phyloP scores from a whole-genome alignment of 352 stramenopile genomes.

The Phytophthora pseudosyringae region DNA sequence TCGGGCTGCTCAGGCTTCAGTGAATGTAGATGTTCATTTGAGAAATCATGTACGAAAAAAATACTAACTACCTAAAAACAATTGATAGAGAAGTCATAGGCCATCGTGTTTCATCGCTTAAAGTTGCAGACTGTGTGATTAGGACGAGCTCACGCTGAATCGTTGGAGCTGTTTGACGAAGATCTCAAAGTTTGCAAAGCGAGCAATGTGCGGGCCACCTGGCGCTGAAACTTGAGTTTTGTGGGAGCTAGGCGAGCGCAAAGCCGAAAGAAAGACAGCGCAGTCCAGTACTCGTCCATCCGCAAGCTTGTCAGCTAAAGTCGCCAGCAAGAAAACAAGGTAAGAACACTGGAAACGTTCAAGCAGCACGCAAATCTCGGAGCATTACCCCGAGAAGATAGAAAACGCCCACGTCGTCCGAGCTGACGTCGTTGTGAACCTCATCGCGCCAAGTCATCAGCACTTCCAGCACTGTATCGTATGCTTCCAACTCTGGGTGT shows the following conservation, averaged over 20 bases:
- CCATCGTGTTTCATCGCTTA: background rate
- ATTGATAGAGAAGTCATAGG: constrained; percentile 19
- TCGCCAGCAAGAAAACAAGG: background rate
- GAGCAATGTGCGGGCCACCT: constrained; percentile 49
- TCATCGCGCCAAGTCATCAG: constrained; percentile 30
- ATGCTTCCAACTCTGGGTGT: constrained; percentile 43
- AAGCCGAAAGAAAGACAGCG: constrained; percentile 54
- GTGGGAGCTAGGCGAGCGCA: constrained; percentile 46
- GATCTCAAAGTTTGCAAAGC: constrained; percentile 42
- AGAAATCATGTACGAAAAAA: constrained; percentile 29
- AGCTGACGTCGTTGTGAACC: constrained; percentile 4
- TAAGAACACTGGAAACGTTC: background rate
- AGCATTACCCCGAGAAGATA: constrained; percentile 59
- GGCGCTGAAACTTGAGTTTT: constrained; percentile 57
- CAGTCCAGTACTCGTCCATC: constrained; percentile 47
- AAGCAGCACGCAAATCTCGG: background rate
- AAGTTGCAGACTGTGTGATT: background rate
- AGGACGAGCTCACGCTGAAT: constrained; percentile 5
- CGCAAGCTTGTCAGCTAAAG: constrained; percentile 48
- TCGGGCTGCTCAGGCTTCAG: constrained; percentile 1
- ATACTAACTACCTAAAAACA: constrained; percentile 26
- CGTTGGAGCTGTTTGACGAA: constrained; percentile 34
- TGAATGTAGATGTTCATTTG: constrained; percentile 20
- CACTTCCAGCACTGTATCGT: constrained; percentile 34
- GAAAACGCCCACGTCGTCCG: constrained; percentile 24